Evolutionary conservation across 306 rosid species (phyloP), one percentile per base, ranked within the genome.

Genomic region (Quercus parvula): DNA sequence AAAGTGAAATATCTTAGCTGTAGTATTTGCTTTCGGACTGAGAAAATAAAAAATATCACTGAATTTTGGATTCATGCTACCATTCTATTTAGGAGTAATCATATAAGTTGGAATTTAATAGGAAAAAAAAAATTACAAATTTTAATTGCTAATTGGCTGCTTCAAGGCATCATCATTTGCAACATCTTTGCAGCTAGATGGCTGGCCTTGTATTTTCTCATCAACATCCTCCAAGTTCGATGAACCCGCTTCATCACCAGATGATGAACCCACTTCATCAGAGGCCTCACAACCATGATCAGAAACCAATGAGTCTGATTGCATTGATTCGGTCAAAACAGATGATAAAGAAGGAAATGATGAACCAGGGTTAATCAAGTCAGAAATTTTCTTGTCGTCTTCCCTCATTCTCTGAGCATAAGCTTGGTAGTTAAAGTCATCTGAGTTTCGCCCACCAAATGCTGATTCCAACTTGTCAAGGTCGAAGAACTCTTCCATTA

Each of bases 401-500:
- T 88, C 92, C 77, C 74, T 88, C 93, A 87, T 84, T 79, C 81
- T 88, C 61, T 61, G 75, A 5, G 89, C 92, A 78, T 86, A 90
- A 70, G 81, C 83, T 81, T 89, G 85, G 27, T 71, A 82, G 83
- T 88, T 78, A 20, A 87, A 84, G 35, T 83, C 90, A 14, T 6
- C 75, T 6, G 86, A 18, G 68, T 71, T 82, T 59, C 74, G 87
- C 64, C 98, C 98, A 25, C 98, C 98, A 77, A 90, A 93, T 75
- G 78, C 73, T 22, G 82, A 35, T 86, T 93, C 98, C 81, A 93
- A 74, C 79, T 77, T 87, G 52, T 91, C 89, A 82, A 77, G 67
- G 77, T 87, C 83, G 38, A 93, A 90, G 57, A 87, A 51, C 74
- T 93, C 97, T 79, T 88, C 88, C 89, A 93, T 87, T 70, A 82